Percentiles rank a stretch among this genome's conserved stretches.
Evolutionary conservation across 352 stramenopile genomes (phyloP).

Genomic region (Pythium grandisporangium): DNA sequence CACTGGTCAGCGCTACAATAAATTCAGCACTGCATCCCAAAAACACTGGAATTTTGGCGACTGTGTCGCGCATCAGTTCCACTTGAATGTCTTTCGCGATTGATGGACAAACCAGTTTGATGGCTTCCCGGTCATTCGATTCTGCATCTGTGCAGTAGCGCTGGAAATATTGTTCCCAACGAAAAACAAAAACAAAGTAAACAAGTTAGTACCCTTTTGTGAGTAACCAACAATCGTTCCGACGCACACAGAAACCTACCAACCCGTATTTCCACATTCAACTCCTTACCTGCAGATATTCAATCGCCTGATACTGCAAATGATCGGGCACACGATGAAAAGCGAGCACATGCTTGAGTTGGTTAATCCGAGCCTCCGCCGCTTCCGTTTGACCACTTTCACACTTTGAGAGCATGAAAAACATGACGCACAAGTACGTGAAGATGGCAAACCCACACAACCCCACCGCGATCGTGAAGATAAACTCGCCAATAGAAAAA

Average conservation of each 20-base stretch:
- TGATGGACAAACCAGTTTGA: slow-evolving; percentile 33
- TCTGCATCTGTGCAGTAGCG: slow-evolving; percentile 33
- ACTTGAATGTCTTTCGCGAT: slow-evolving; percentile 47
- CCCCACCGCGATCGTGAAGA: slow-evolving; percentile 45
- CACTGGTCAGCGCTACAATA: slow-evolving; percentile 23
- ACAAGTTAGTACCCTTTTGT: too few species aligned
- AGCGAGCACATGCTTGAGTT: slow-evolving; percentile 42
- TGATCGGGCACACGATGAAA: slow-evolving; percentile 36
- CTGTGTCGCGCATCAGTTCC: slow-evolving; percentile 25
- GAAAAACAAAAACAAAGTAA: neutral
- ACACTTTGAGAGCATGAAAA: slow-evolving; percentile 66
- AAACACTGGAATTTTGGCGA: slow-evolving; percentile 31
- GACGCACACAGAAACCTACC: too few species aligned
- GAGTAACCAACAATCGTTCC: too few species aligned
- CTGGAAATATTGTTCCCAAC: slow-evolving; percentile 3
- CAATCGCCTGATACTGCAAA: slow-evolving; percentile 25
- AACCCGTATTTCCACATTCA: too few species aligned
- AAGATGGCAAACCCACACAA: slow-evolving; percentile 46
- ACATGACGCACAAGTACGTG: slow-evolving; percentile 44
- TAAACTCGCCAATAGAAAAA: slow-evolving; percentile 21
- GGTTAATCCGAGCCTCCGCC: slow-evolving; percentile 38
- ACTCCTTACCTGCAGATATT: slow-evolving; percentile 29
- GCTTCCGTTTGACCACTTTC: slow-evolving; percentile 32
- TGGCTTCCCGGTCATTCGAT: slow-evolving; percentile 29
- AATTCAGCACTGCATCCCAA: slow-evolving; percentile 28